Evolutionary conservation across 306 rosid genomes (phyloP).

Genomic region (Pyrus betulifolia): DNA sequence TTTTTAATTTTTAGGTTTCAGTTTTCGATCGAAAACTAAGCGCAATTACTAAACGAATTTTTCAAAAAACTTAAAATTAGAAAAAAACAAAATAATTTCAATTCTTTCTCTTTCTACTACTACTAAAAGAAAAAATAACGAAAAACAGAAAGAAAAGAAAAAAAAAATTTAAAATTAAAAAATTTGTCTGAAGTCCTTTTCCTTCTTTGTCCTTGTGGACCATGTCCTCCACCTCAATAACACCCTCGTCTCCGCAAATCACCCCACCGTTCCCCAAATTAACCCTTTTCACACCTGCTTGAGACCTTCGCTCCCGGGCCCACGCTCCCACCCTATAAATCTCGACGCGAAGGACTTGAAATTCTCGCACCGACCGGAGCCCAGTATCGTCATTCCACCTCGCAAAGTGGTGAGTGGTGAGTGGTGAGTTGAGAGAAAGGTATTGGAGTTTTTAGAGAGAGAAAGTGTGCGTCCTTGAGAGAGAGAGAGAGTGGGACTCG

Average conservation of each 20-base stretch:
- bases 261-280: not conserved
- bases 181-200: not conserved
- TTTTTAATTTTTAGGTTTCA: too few species aligned
- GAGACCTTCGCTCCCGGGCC: not conserved
- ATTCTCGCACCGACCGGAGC: not conserved
- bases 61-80: too few species aligned
- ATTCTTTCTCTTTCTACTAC: not conserved
- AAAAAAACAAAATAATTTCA: not conserved
- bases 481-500: slow-evolving; percentile 8
- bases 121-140: not conserved
- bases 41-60: too few species aligned
- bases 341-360: not conserved
- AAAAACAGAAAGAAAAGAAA: not conserved
- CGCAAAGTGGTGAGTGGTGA: not conserved
- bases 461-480: not conserved
- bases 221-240: not conserved
- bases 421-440: not conserved
- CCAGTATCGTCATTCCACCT: slow-evolving; percentile 5
- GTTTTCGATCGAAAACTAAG: too few species aligned
- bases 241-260: not conserved
- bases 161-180: not conserved
- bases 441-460: not conserved
- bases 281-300: not conserved
- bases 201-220: not conserved
- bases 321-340: slow-evolving; percentile 7